A percentile compares a stretch with the other conserved stretches of the same genome.
Evolutionary conservation across 495 filamentous ascomycete species (phyloP).

Genomic region (Aspergillus indologenus): DNA sequence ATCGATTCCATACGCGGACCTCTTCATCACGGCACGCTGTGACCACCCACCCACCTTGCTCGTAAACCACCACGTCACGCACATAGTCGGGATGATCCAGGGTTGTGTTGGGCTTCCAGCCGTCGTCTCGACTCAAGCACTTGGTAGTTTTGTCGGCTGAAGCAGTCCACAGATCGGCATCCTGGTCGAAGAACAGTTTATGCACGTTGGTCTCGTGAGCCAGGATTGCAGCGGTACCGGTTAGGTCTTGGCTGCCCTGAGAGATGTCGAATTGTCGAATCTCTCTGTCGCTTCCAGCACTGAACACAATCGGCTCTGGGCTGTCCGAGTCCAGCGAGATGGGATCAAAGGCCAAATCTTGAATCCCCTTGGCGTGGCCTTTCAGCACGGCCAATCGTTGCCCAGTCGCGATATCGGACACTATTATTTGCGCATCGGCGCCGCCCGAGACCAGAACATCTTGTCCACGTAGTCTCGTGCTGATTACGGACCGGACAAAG

Average conservation of each 20-base stretch:
- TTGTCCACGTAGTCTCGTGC: constrained; percentile 50
- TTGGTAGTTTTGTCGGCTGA: constrained; percentile 82
- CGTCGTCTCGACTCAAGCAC: constrained; percentile 62
- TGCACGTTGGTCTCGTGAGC: constrained; percentile 91
- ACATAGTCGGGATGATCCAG: constrained; percentile 87
- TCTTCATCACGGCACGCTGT: constrained; percentile 91
- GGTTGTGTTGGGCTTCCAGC: constrained; percentile 66
- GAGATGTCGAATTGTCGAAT: constrained; percentile 60
- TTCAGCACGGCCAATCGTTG: constrained; percentile 68
- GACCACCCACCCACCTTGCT: constrained; percentile 73
- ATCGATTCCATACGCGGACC: constrained; percentile 81
- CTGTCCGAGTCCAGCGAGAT: constrained; percentile 30
- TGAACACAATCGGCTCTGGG: constrained; percentile 59
- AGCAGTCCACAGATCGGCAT: constrained; percentile 84
- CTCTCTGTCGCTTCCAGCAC: constrained; percentile 78
- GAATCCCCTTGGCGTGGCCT: constrained; percentile 74
- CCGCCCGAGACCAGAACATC: constrained; percentile 79
- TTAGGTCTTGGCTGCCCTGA: constrained; percentile 40
- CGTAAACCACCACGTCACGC: constrained; percentile 69
- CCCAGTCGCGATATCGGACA: constrained; percentile 72
- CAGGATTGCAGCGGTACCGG: constrained; percentile 58
- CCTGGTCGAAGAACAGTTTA: constrained; percentile 67
- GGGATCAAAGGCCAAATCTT: constrained; percentile 72
- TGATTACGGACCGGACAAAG: constrained; percentile 77
- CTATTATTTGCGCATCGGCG: constrained; percentile 78